Conservation (phyloP, 805 yeast genomes). For the Yamadazyma takamatsuzukensis region DNA sequence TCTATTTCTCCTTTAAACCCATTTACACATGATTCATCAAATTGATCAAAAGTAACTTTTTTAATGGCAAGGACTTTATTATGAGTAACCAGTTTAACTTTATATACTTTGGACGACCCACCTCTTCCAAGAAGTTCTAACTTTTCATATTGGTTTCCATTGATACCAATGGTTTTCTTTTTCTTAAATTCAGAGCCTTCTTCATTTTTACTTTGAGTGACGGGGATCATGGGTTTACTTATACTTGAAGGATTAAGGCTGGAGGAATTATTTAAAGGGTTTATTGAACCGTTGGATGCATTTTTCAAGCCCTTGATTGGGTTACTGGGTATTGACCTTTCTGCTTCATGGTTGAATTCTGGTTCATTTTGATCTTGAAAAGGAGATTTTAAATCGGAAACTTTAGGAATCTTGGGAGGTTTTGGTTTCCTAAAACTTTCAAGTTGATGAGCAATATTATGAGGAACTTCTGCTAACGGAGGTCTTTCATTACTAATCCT, state of each 20-base stretch:
- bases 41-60: conserved; percentile 74
- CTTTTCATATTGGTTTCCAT: conserved; percentile 65
- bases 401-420: conserved; percentile 16
- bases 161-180: conserved; percentile 35
- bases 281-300: too few species aligned
- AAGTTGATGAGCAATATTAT: conserved; percentile 2
- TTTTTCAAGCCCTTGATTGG: too few species aligned
- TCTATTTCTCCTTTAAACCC: conserved; percentile 92
- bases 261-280: too few species aligned
- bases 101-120: conserved; percentile 88
- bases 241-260: too few species aligned
- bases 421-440: conserved; percentile 35
- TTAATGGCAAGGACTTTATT: conserved; percentile 74
- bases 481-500: neutral
- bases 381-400: conserved; percentile 2
- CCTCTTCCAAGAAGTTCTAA: conserved; percentile 84
- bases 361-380: too few species aligned
- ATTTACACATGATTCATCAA: conserved; percentile 66
- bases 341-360: too few species aligned
- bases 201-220: too few species aligned
- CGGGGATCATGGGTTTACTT: too few species aligned
- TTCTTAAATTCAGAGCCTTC: too few species aligned
- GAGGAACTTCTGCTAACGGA: conserved; percentile 19
- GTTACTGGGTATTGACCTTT: too few species aligned
- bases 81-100: conserved; percentile 52